Evolutionary conservation across 208 protist genomes (phyloP).

Genomic region (Trypanosoma congolense): DNA sequence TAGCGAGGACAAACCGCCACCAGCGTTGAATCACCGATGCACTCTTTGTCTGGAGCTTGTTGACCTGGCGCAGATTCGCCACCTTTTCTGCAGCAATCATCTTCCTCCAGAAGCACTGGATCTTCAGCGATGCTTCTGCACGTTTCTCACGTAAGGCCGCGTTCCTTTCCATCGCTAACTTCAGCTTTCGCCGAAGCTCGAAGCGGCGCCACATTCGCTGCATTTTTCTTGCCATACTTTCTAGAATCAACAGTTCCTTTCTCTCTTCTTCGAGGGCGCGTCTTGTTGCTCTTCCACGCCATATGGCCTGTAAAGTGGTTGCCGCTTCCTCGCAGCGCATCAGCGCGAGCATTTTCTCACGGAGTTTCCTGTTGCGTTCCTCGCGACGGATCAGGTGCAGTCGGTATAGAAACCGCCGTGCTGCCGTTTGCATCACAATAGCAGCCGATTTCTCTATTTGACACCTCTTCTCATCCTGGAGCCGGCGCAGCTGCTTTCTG

Average conservation of each 20-base stretch:
- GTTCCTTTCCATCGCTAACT: slow-evolving; percentile 30
- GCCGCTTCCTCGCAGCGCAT: slow-evolving; percentile 59
- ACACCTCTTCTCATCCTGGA: slow-evolving; percentile 32
- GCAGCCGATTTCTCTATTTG: slow-evolving; percentile 35
- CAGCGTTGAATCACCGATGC: slow-evolving; percentile 55
- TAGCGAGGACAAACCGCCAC: slow-evolving; percentile 62
- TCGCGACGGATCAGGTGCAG: slow-evolving; percentile 40
- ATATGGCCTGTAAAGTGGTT: slow-evolving; percentile 71
- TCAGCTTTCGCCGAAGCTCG: slow-evolving; percentile 29
- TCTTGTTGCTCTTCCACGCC: slow-evolving; percentile 74
- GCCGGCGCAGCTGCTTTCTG: slow-evolving; percentile 34
- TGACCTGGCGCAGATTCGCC: slow-evolving; percentile 30
- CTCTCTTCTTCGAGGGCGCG: slow-evolving; percentile 28
- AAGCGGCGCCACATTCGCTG: slow-evolving; percentile 58
- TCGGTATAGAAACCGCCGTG: slow-evolving; percentile 32
- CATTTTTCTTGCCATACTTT: slow-evolving; percentile 33
- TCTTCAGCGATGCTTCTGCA: slow-evolving; percentile 35
- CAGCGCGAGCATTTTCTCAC: slow-evolving; percentile 47
- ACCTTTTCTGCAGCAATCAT: slow-evolving; percentile 54
- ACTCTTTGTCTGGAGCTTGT: slow-evolving; percentile 14
- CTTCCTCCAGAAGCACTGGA: slow-evolving; percentile 88
- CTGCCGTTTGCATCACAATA: slow-evolving; percentile 47
- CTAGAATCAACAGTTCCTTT: slow-evolving; percentile 20
- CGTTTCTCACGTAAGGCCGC: slow-evolving; percentile 22
- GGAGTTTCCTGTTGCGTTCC: slow-evolving; percentile 53